A percentile compares a stretch with the other conserved stretches of the same genome.
phyloP scores from a whole-genome alignment of 805 yeast genomes.

The Lachancea fermentati region DNA sequence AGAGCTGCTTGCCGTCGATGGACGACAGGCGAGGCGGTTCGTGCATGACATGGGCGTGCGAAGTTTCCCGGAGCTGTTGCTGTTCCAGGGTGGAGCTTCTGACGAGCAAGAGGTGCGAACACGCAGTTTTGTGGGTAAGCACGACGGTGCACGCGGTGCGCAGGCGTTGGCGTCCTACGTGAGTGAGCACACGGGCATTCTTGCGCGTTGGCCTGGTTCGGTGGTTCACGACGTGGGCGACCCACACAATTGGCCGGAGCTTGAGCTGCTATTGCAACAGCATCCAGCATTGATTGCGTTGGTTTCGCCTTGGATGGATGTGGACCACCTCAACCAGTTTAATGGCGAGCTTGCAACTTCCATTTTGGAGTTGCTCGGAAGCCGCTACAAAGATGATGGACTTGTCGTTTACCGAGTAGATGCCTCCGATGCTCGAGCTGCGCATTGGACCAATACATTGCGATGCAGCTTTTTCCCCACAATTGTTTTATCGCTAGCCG shows the following conservation, averaged over 20 bases:
- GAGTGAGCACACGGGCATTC: constrained; percentile 27
- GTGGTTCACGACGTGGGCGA: constrained; percentile 8
- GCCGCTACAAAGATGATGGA: constrained; percentile 10
- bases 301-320: constrained; percentile 34
- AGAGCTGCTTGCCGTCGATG: constrained; percentile 35
- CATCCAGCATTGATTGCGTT: constrained; percentile 28
- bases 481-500: constrained; percentile 2
- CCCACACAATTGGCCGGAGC: background rate
- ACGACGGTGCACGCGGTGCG: constrained; percentile 32
- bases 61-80: constrained; percentile 45
- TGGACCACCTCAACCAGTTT: constrained; percentile 14
- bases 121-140: constrained; percentile 33
- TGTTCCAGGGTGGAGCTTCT: constrained; percentile 40
- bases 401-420: constrained; percentile 33
- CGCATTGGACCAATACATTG: constrained; percentile 22
- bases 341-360: constrained; percentile 31
- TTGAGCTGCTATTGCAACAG: background rate
- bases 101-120: background rate
- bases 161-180: constrained; percentile 15
- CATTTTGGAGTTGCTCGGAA: constrained; percentile 30
- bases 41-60: constrained; percentile 36
- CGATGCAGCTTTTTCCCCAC: constrained; percentile 13
- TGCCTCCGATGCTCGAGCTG: constrained; percentile 24
- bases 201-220: constrained; percentile 30
- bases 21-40: constrained; percentile 31